Conservation (phyloP, 345 rosid genomes). For the Draba incana region DNA sequence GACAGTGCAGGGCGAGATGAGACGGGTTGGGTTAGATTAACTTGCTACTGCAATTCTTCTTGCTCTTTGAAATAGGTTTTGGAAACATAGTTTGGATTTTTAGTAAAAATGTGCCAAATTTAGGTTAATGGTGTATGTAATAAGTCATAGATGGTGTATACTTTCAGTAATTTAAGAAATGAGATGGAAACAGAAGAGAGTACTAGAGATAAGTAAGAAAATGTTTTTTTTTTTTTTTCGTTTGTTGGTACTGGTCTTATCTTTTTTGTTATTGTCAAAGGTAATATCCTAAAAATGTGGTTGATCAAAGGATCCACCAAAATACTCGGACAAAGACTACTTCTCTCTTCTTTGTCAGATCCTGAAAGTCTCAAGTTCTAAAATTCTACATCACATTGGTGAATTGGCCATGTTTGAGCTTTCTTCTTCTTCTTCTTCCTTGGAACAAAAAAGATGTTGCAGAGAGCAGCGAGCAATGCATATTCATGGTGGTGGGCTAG, state of each 20-base stretch:
- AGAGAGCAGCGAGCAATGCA: constrained; percentile 78
- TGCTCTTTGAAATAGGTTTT: not conserved
- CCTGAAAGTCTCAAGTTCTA: constrained; percentile 19
- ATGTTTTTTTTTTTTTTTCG: not conserved
- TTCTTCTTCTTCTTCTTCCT: constrained; percentile 24
- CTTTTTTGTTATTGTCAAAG: constrained; percentile 30
- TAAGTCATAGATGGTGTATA: not conserved
- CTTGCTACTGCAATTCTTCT: no score
- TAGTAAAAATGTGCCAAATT: not conserved
- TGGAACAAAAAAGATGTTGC: constrained; percentile 52
- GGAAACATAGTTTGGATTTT: not conserved
- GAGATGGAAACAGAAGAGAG: not conserved
- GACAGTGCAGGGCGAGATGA: no score
- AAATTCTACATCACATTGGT: constrained; percentile 22
- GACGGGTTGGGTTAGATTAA: no score
- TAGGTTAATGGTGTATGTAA: not conserved
- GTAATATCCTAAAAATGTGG: constrained; percentile 34
- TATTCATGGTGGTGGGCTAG: constrained; percentile 98
- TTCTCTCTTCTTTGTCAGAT: constrained; percentile 37
- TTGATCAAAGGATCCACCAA: constrained; percentile 40
- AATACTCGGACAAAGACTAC: constrained; percentile 34
- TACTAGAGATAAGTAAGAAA: not conserved
- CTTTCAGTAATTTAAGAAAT: not conserved
- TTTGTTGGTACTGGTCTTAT: not conserved
- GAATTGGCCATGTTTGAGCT: constrained; percentile 34